These are phyloP conservation scores for Corylus avellana DNA, from an alignment of 306 rosid species.

Conservation along the genomic window DNA sequence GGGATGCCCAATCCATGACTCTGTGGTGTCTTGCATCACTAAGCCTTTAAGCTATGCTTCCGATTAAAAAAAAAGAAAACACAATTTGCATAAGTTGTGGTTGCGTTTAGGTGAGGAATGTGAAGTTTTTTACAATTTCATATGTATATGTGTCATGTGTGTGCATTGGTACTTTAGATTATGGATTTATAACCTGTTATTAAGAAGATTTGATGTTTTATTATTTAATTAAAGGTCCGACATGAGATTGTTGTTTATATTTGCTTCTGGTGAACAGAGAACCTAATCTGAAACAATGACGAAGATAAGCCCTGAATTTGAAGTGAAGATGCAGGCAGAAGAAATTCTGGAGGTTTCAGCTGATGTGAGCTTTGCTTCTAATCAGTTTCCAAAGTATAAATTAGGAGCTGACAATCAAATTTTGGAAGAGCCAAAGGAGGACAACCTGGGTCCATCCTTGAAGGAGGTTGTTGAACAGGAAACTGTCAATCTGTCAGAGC, in stretches of 20 bases:
- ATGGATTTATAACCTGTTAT: background rate
- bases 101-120: background rate
- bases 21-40: too few relatives aligned
- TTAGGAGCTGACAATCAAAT: conserved; percentile 78
- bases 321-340: conserved; percentile 54
- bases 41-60: background rate
- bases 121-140: background rate
- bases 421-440: conserved; percentile 72
- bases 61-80: background rate
- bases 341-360: conserved; percentile 72
- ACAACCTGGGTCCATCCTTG: conserved; percentile 63
- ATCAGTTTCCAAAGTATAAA: conserved; percentile 79
- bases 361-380: conserved; percentile 82
- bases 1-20: too few relatives aligned
- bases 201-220: background rate
- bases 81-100: background rate
- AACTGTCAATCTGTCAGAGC: conserved; percentile 70
- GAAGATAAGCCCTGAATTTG: conserved; percentile 82
- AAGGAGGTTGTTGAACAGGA: conserved; percentile 80
- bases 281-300: conserved; percentile 57
- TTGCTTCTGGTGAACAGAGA: conserved; percentile 35
- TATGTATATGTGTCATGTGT: background rate
- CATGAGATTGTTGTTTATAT: conserved; percentile 15
- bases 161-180: background rate
- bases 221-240: conserved; percentile 13